A percentile compares a stretch with the other conserved stretches of the same genome.
phyloP scores from a whole-genome alignment of 768 basidiomycete genomes.

The Leccinum subgranulosum region DNA sequence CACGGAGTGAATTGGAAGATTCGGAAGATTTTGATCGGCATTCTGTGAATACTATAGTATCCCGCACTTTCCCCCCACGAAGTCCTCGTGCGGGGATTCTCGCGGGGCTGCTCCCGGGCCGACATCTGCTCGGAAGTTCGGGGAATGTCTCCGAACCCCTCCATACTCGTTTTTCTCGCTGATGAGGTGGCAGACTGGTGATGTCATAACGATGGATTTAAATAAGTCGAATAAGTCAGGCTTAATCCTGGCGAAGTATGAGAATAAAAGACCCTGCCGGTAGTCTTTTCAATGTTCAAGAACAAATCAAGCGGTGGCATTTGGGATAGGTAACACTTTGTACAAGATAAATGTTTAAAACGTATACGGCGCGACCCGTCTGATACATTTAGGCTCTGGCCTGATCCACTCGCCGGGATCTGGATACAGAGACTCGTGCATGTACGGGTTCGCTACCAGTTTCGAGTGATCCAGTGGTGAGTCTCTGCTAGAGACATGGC shows the following conservation, averaged over 20 bases:
- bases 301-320: no score
- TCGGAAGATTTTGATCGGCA: not conserved
- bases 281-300: no score
- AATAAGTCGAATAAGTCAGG: not conserved
- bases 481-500: not conserved
- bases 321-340: not conserved
- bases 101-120: no score
- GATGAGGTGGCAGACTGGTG: not conserved
- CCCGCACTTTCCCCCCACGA: not conserved
- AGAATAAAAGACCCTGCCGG: not conserved
- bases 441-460: not conserved
- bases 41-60: no score
- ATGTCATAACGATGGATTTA: not conserved
- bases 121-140: not conserved
- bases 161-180: no score
- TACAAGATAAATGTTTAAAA: not conserved
- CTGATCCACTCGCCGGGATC: slow-evolving; percentile 4
- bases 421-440: not conserved
- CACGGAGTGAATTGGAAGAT: no score
- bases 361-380: slow-evolving; percentile 1
- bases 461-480: not conserved
- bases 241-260: no score
- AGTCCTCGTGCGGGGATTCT: no score
- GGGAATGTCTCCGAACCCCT: not conserved
- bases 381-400: slow-evolving; percentile 14